phyloP scores from a whole-genome alignment of 2,329 filamentous ascomycete genomes.

The Fusarium burgessii region DNA sequence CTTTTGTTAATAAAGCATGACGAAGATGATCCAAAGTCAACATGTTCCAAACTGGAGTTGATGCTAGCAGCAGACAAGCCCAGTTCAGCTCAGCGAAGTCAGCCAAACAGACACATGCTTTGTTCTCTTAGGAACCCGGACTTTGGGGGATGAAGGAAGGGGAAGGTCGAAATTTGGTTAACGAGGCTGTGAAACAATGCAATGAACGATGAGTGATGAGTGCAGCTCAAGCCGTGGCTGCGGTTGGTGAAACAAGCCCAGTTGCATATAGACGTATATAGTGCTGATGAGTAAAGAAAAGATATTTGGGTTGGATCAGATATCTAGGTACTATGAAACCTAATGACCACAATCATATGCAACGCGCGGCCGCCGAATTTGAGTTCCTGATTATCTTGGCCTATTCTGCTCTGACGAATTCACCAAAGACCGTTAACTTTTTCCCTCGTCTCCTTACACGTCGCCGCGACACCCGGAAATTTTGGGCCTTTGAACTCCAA shows the following conservation, averaged over 20 bases:
- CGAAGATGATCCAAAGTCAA: constrained; percentile 25
- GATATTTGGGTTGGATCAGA: not conserved
- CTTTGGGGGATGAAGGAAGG: constrained; percentile 1
- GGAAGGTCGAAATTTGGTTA: not conserved
- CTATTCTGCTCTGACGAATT: constrained; percentile 23
- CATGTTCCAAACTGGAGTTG: constrained; percentile 22
- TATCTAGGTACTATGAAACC: not conserved
- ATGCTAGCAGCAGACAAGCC: constrained; percentile 12
- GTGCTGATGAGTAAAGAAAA: not conserved
- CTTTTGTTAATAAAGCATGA: constrained; percentile 30
- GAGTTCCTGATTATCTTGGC: constrained; percentile 26
- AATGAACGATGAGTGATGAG: constrained; percentile 10
- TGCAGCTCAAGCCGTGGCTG: constrained; percentile 31
- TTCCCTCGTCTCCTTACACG: constrained; percentile 9
- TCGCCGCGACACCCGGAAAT: constrained; percentile 20
- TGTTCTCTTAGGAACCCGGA: not conserved
- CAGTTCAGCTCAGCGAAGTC: constrained; percentile 14
- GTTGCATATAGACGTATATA: constrained; percentile 7
- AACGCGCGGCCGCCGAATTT: constrained; percentile 30
- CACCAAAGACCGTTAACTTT: constrained; percentile 3
- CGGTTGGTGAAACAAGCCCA: constrained; percentile 36
- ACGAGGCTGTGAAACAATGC: constrained; percentile 23
- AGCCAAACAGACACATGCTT: constrained; percentile 19
- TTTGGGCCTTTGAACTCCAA: constrained; percentile 18
- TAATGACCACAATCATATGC: constrained; percentile 7